Evolutionary conservation across 169 alveolate species (phyloP).

Genomic region (Eimeria tenella): DNA sequence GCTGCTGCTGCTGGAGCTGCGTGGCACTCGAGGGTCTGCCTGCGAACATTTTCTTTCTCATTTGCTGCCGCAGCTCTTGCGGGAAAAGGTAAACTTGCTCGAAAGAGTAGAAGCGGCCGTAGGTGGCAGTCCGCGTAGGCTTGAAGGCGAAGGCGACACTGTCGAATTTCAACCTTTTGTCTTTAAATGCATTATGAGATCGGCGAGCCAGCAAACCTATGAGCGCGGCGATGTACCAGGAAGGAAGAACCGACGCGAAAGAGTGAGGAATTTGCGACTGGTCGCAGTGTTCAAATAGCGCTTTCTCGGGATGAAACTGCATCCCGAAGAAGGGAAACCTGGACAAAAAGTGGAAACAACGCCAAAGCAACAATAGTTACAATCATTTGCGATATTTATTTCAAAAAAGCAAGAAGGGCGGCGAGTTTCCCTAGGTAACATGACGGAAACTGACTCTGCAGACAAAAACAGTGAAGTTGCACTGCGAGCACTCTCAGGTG

Average conservation of each 20-base stretch:
- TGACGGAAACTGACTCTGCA: too few species aligned
- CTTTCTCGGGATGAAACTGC: constrained; percentile 66
- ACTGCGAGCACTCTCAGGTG: not conserved
- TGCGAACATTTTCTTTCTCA: not conserved
- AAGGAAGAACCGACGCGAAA: not conserved
- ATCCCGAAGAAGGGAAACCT: constrained; percentile 60
- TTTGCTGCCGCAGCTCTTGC: not conserved
- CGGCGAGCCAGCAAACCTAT: constrained; percentile 3
- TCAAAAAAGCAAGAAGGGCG: too few species aligned
- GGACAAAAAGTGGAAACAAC: not conserved
- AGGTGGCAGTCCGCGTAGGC: constrained; percentile 8
- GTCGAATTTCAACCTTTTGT: not conserved
- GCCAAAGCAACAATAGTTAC: too few species aligned
- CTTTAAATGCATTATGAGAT: not conserved
- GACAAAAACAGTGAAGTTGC: not conserved
- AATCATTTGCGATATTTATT: too few species aligned
- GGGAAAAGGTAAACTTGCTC: constrained; percentile 49
- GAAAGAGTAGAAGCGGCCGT: constrained; percentile 8
- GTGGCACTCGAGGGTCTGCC: not conserved
- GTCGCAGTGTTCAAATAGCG: constrained; percentile 26
- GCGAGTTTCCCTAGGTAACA: too few species aligned
- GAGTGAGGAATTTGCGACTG: not conserved
- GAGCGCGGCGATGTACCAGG: constrained; percentile 1
- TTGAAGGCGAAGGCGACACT: not conserved
- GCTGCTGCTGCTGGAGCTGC: constrained; percentile 5